Evolutionary conservation across 2,329 filamentous ascomycete species (phyloP).

Genomic region (Phyllosticta ampelicida): DNA sequence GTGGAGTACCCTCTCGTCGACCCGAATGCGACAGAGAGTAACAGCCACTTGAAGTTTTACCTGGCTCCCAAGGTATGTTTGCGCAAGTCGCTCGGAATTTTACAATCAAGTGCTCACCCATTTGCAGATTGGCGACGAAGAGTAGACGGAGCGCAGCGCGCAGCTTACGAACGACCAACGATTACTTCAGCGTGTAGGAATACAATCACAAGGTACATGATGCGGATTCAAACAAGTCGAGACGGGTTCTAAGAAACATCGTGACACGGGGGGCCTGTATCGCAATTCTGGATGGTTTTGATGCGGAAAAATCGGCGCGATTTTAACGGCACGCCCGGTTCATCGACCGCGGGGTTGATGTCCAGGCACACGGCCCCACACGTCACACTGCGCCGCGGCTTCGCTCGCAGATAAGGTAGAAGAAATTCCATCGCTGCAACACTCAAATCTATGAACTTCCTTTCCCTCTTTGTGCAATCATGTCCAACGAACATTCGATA

Average conservation of each 20-base stretch:
- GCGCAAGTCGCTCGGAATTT: not conserved
- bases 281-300: not conserved
- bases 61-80: slow-evolving; percentile 82
- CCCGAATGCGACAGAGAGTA: slow-evolving; percentile 41
- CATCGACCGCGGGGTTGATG: slow-evolving; percentile 7
- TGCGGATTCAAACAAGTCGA: not conserved
- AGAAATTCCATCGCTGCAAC: slow-evolving; percentile 7
- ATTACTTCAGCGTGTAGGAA: slow-evolving; percentile 11
- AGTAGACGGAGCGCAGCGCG: slow-evolving; percentile 29
- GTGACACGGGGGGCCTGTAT: slow-evolving; percentile 5
- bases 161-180: slow-evolving; percentile 7
- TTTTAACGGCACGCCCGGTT: slow-evolving; percentile 5
- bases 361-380: slow-evolving; percentile 5
- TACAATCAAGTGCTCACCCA: slow-evolving; percentile 24
- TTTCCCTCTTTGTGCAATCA: slow-evolving; percentile 32
- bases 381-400: slow-evolving; percentile 7
- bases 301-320: slow-evolving; percentile 4
- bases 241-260: slow-evolving; percentile 5
- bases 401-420: slow-evolving; percentile 9
- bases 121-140: slow-evolving; percentile 59
- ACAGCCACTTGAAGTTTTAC: slow-evolving; percentile 92
- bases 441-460: slow-evolving; percentile 14
- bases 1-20: slow-evolving; percentile 69
- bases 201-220: slow-evolving; percentile 6
- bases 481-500: slow-evolving; percentile 7